Evolutionary conservation across 306 rosid species (phyloP), one percentile per base, ranked within the genome.

Genomic region (Mimosa bimucronata): DNA sequence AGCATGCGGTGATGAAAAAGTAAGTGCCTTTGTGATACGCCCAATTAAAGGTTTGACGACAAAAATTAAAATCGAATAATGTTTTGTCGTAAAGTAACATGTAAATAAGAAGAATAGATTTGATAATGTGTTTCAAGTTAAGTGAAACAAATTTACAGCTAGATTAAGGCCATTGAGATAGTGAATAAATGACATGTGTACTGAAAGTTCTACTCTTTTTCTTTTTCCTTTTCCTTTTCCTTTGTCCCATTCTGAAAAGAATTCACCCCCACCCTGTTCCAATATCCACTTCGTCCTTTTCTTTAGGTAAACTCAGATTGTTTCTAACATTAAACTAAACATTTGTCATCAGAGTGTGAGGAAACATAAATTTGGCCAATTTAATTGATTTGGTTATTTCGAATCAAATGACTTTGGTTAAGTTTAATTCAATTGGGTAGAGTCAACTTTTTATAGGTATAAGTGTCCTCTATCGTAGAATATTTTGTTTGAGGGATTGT

Each of bases 131-230:
- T 64, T 30, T 30, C 1, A 29, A 13, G 18, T 14, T 62, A 29
- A 12, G 66, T 25, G 37, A 60, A 28, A 61, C 19, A 11, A 11
- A 11, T 12, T 61, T 9, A 34, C 13, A 8, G 5, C 14, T 1
- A 31, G 71, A 65, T 40, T 66, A 65, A 66, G 41, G 61, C 62
- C 31, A 58, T 38, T 73, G 10, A 60, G 74, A 44, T 52, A 14
- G 73, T 37, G 52, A 66, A 50, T 30, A 34, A 52, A 23, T 80
- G 66, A 67, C n/a, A 38, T n/a, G 52, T 31, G 76, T 2, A 69
- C 30, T 52, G 45, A 50, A 78, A 71, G 84, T 71, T 61, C 1
- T 74, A 42, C 48, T 25, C 68, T 67, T 60, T 41, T 62, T 80
- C 50, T 44, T 40, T 40, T 2, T 8, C 9, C 9, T 11, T 40